A percentile compares a stretch with the other conserved stretches of the same genome.
These are phyloP conservation scores for Cnidoscolus chayamansa DNA, from an alignment of 441 rosid genomes.

Conservation along the genomic window DNA sequence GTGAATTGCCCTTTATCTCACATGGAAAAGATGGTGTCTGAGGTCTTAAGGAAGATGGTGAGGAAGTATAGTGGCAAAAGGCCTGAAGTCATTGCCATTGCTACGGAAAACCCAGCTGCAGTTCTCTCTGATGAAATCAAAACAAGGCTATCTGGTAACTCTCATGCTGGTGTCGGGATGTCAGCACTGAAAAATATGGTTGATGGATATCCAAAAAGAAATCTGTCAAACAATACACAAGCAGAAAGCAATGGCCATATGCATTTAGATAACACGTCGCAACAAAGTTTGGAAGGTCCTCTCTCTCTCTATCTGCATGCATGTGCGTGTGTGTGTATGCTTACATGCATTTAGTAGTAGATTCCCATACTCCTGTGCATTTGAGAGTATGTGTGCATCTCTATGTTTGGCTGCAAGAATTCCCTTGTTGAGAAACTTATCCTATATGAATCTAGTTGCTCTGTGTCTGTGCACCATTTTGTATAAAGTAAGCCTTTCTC, in stretches of 20 bases:
- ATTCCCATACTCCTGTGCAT: conserved; percentile 4
- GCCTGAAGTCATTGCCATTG: conserved; percentile 85
- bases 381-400: background rate
- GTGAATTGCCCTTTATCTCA: conserved; percentile 79
- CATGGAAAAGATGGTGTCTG: conserved; percentile 84
- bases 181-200: conserved; percentile 52
- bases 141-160: conserved; percentile 57
- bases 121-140: conserved; percentile 73
- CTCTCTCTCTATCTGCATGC: conserved; percentile 17
- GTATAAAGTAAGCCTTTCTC: background rate
- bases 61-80: conserved; percentile 93
- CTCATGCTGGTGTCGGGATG: conserved; percentile 49
- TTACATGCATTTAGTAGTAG: background rate
- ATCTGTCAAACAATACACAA: conserved; percentile 29
- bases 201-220: conserved; percentile 40
- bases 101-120: conserved; percentile 69
- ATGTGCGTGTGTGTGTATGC: background rate
- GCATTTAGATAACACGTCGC: conserved; percentile 25
- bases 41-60: conserved; percentile 83
- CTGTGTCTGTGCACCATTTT: background rate
- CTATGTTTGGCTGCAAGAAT: background rate
- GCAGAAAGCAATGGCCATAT: conserved; percentile 34
- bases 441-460: background rate
- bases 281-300: conserved; percentile 37
- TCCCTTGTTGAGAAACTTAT: background rate